phyloP scores from a whole-genome alignment of 768 basidiomycete genomes.

The Collybia mongolica region DNA sequence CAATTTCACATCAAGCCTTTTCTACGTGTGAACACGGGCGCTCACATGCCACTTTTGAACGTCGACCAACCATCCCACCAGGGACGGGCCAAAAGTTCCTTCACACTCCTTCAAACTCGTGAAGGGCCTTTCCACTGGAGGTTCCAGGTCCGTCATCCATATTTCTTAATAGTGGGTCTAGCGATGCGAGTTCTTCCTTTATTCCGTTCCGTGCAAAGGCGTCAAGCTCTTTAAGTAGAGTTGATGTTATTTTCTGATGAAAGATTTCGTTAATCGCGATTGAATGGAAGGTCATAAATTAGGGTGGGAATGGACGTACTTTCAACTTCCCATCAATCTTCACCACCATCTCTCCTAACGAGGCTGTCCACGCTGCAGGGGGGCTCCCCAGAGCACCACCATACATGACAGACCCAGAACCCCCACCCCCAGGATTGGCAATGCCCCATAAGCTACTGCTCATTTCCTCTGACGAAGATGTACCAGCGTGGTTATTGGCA shows the following conservation, averaged over 20 bases:
- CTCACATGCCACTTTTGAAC: slow-evolving; percentile 14
- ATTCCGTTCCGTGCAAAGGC: slow-evolving; percentile 77
- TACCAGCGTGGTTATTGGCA: slow-evolving; percentile 1
- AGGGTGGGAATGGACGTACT: slow-evolving; percentile 38
- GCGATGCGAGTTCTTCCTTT: slow-evolving; percentile 77
- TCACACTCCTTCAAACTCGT: slow-evolving; percentile 14
- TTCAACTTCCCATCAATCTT: slow-evolving; percentile 87
- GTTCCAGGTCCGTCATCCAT: slow-evolving; percentile 21
- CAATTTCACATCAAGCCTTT: no score
- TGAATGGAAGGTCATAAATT: not conserved
- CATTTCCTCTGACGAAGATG: slow-evolving; percentile 22
- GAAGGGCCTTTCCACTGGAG: not conserved
- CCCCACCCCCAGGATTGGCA: slow-evolving; percentile 45
- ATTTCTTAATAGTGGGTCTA: slow-evolving; percentile 76
- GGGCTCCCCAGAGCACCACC: slow-evolving; percentile 36
- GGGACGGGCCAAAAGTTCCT: not conserved
- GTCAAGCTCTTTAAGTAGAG: slow-evolving; percentile 82
- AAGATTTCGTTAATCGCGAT: not conserved
- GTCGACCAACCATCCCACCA: not conserved
- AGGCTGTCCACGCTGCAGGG: slow-evolving; percentile 57
- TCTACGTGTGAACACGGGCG: no score
- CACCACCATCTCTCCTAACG: slow-evolving; percentile 67
- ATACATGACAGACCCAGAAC: slow-evolving; percentile 24
- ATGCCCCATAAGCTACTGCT: slow-evolving; percentile 73
- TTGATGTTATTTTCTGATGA: slow-evolving; percentile 77